Evolutionary conservation across 2,329 filamentous ascomycete species (phyloP).

Genomic region (Trichoderma semiorbis): DNA sequence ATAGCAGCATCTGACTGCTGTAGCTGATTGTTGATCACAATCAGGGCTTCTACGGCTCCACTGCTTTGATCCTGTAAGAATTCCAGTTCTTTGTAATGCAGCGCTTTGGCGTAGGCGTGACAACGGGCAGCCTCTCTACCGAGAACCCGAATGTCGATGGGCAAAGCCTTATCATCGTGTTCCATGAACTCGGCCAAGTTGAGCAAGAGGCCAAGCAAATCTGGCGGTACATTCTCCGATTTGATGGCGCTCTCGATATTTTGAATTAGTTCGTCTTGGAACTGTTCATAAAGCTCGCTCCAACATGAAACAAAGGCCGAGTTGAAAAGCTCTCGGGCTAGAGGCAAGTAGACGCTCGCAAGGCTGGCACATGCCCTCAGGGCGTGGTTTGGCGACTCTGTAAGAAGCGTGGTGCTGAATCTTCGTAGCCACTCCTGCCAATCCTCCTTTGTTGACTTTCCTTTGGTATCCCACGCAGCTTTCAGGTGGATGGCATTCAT

Average conservation of each 20-base stretch:
- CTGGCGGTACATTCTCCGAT: slow-evolving; percentile 91
- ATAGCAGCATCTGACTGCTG: slow-evolving; percentile 98
- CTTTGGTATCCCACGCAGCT: slow-evolving; percentile 92
- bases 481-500: slow-evolving; percentile 98
- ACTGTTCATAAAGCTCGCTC: slow-evolving; percentile 95
- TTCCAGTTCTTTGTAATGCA: slow-evolving; percentile 98
- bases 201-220: slow-evolving; percentile 87
- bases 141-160: slow-evolving; percentile 92
- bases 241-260: slow-evolving; percentile 95
- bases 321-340: slow-evolving; percentile 94
- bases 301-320: slow-evolving; percentile 98
- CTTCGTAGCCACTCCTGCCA: slow-evolving; percentile 99
- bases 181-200: slow-evolving; percentile 99
- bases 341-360: slow-evolving; percentile 84
- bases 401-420: slow-evolving; percentile 91
- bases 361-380: slow-evolving; percentile 88
- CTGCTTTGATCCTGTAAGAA: slow-evolving; percentile 97
- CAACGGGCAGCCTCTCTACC: slow-evolving; percentile 95
- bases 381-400: slow-evolving; percentile 94
- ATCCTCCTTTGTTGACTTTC: slow-evolving; percentile 96
- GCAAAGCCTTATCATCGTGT: slow-evolving; percentile 95
- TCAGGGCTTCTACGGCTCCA: slow-evolving; percentile 91
- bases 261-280: slow-evolving; percentile 91
- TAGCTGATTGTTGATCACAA: slow-evolving; percentile 98
- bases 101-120: slow-evolving; percentile 94